Percentiles rank a stretch among this genome's conserved stretches.
Conservation (phyloP, 805 yeast genomes). For the Blastobotrys americana region DNA sequence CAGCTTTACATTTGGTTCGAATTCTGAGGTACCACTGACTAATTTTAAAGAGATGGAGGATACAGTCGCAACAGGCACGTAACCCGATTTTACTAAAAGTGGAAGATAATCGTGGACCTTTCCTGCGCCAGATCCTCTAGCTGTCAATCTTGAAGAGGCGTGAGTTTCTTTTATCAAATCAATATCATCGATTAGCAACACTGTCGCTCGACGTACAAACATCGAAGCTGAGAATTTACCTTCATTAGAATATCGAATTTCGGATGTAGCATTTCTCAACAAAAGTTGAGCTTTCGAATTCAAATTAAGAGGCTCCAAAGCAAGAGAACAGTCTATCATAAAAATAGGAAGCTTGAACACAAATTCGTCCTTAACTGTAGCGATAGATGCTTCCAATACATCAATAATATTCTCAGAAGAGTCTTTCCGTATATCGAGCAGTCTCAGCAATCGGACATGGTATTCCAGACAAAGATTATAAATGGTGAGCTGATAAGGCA, state of each 20-base stretch:
- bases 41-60: slow-evolving; percentile 25
- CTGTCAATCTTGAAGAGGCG: slow-evolving; percentile 3
- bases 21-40: slow-evolving; percentile 30
- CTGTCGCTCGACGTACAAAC: slow-evolving; percentile 42
- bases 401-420: slow-evolving; percentile 13
- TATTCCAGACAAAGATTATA: slow-evolving; percentile 48
- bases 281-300: slow-evolving; percentile 46
- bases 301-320: slow-evolving; percentile 57
- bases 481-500: slow-evolving; percentile 37
- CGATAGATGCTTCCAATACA: slow-evolving; percentile 10
- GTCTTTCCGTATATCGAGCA: slow-evolving; percentile 31
- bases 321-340: slow-evolving; percentile 50
- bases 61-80: slow-evolving; percentile 42
- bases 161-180: slow-evolving; percentile 24
- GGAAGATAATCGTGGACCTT: slow-evolving; percentile 29
- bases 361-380: slow-evolving; percentile 14
- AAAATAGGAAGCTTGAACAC: slow-evolving; percentile 16
- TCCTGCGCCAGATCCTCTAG: background rate
- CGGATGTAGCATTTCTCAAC: slow-evolving; percentile 48
- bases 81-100: slow-evolving; percentile 43
- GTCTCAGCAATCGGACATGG: slow-evolving; percentile 50
- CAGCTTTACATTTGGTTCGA: slow-evolving; percentile 16
- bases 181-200: slow-evolving; percentile 61
- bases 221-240: slow-evolving; percentile 32
- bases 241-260: slow-evolving; percentile 35